phyloP scores from a whole-genome alignment of 768 basidiomycete species.

The Paxillus involutus region DNA sequence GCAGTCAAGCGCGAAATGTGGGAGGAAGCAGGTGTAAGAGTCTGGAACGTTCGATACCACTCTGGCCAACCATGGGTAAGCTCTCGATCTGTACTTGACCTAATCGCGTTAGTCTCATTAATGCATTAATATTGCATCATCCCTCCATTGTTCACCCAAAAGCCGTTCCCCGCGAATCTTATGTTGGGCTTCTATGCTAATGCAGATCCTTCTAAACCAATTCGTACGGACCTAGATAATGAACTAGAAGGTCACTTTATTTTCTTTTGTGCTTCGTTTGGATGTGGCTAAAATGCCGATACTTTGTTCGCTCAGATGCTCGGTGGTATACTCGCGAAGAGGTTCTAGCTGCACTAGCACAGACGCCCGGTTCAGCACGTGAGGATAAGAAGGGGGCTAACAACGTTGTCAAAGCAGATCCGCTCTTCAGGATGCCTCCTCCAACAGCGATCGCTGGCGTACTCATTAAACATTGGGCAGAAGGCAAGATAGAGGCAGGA shows the following conservation, averaged over 20 bases:
- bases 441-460: conserved; percentile 81
- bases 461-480: conserved; percentile 79
- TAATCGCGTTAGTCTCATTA: neutral
- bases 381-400: conserved; percentile 28
- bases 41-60: conserved; percentile 82
- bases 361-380: conserved; percentile 26
- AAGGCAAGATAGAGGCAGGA: conserved; percentile 49
- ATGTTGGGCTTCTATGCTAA: conserved; percentile 91
- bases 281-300: neutral
- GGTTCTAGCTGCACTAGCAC: conserved; percentile 57
- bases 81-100: neutral
- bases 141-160: conserved; percentile 3
- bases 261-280: neutral
- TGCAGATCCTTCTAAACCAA: conserved; percentile 69
- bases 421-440: conserved; percentile 75
- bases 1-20: conserved; percentile 90
- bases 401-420: conserved; percentile 34
- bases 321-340: conserved; percentile 84
- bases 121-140: no score
- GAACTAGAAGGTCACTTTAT: conserved; percentile 78
- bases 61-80: conserved; percentile 85
- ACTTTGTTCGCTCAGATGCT: conserved; percentile 56
- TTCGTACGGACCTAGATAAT: conserved; percentile 88
- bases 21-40: conserved; percentile 93
- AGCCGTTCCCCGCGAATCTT: conserved; percentile 90